These are phyloP conservation scores for Lichenothelia convexa DNA, from an alignment of 495 filamentous ascomycete genomes.

Conservation along the genomic window DNA sequence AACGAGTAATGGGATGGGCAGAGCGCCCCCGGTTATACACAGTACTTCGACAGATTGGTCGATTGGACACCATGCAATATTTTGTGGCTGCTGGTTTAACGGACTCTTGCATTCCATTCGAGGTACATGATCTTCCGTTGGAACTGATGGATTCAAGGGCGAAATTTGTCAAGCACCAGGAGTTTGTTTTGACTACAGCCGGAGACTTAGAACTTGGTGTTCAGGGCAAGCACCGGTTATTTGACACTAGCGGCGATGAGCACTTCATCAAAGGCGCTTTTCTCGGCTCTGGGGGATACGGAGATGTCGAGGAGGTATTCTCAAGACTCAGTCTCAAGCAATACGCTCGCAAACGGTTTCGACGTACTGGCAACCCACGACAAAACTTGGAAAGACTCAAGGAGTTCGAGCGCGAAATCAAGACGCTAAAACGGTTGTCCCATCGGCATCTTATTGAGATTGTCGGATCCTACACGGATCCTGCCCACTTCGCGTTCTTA, in stretches of 20 bases:
- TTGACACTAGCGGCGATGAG: not conserved
- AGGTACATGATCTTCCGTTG: not conserved
- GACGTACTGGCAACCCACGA: too few relatives aligned
- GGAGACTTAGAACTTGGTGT: not conserved
- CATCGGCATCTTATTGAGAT: not conserved
- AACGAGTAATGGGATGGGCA: too few relatives aligned
- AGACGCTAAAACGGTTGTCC: not conserved
- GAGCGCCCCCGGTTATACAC: too few relatives aligned
- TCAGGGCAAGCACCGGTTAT: not conserved
- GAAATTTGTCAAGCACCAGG: not conserved
- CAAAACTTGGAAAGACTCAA: not conserved
- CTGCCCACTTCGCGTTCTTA: conserved; percentile 1
- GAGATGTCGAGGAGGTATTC: not conserved
- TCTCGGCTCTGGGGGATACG: not conserved
- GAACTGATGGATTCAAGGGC: not conserved
- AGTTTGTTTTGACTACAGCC: not conserved
- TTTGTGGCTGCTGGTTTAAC: not conserved
- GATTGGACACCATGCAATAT: too few relatives aligned
- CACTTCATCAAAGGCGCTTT: not conserved
- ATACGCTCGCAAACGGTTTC: not conserved
- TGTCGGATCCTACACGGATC: conserved; percentile 3
- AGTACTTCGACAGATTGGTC: too few relatives aligned
- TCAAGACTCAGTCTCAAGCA: not conserved
- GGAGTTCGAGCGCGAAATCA: not conserved
- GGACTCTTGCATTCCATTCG: not conserved